Conservation (phyloP, 306 rosid genomes). For the Fagus sylvatica region DNA sequence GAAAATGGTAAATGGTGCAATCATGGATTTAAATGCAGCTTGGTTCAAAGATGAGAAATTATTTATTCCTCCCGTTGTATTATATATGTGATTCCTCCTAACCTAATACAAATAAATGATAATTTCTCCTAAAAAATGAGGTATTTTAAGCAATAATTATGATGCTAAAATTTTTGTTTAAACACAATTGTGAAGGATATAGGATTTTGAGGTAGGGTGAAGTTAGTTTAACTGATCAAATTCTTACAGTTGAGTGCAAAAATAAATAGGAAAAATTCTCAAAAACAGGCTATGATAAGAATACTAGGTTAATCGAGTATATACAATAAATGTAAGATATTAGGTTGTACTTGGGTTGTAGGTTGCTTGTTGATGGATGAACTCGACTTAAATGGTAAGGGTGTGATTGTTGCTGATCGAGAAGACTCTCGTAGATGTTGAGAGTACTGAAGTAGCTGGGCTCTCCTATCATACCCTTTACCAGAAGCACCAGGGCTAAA, state of each 20-base stretch:
- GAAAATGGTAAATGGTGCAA: background rate
- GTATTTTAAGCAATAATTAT: too few species aligned
- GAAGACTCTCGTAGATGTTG: slow-evolving; percentile 54
- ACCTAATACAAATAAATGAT: too few species aligned
- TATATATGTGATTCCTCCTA: too few species aligned
- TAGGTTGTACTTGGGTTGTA: slow-evolving; percentile 20
- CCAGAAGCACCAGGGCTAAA: slow-evolving; percentile 13
- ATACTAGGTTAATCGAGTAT: background rate
- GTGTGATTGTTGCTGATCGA: slow-evolving; percentile 30
- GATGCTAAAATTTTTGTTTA: too few species aligned
- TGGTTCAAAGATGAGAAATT: too few species aligned
- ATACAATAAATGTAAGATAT: background rate
- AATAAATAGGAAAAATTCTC: background rate
- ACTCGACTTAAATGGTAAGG: slow-evolving; percentile 23
- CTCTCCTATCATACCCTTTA: slow-evolving; percentile 59
- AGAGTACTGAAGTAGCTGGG: slow-evolving; percentile 69
- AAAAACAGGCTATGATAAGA: background rate
- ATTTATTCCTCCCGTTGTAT: too few species aligned
- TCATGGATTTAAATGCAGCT: background rate
- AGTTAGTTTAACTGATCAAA: too few species aligned
- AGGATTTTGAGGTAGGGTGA: too few species aligned
- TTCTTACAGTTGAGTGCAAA: too few species aligned
- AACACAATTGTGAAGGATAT: too few species aligned
- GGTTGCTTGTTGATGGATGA: slow-evolving; percentile 31
- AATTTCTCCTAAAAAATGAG: too few species aligned